These are phyloP conservation scores for Coniochaeta sp. DNA, from an alignment of 2,329 filamentous ascomycete species.

Conservation along the genomic window DNA sequence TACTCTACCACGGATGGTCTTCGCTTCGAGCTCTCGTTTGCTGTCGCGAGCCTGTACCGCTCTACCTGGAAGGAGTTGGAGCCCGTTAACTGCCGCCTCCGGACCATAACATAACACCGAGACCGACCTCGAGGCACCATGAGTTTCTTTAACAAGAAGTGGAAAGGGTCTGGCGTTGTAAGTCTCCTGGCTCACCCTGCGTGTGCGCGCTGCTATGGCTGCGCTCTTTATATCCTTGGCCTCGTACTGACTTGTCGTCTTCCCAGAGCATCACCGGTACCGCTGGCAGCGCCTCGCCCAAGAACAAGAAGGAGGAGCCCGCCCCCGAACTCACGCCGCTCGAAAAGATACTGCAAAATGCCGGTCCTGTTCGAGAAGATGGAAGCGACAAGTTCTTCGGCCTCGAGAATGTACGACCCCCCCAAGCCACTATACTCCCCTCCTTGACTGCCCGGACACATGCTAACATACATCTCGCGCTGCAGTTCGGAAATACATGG, in stretches of 20 bases:
- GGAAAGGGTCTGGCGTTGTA: slow-evolving; percentile 49
- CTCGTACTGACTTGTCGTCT: not conserved
- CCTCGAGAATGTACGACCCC: slow-evolving; percentile 91
- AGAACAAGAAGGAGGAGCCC: slow-evolving; percentile 50
- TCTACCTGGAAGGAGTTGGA: not conserved
- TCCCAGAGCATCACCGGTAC: slow-evolving; percentile 36
- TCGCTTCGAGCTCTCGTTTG: not conserved
- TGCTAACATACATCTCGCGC: slow-evolving; percentile 26
- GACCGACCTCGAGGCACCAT: slow-evolving; percentile 33
- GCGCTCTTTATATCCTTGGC: not conserved
- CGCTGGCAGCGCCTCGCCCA: slow-evolving; percentile 28
- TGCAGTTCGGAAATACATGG: slow-evolving; percentile 95
- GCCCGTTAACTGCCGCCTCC: not conserved
- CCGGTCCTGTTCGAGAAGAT: slow-evolving; percentile 74
- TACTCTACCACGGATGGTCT: not conserved
- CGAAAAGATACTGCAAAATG: slow-evolving; percentile 72
- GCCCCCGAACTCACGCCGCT: slow-evolving; percentile 53
- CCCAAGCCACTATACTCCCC: slow-evolving; percentile 3
- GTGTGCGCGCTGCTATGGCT: not conserved
- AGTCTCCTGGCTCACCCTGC: slow-evolving; percentile 16
- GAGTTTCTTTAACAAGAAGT: slow-evolving; percentile 48
- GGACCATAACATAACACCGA: not conserved
- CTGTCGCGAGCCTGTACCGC: not conserved
- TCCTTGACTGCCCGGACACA: not conserved
- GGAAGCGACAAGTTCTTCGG: slow-evolving; percentile 98